Conservation (phyloP, 73 alveolate genomes). For the Paramecium primaurelia region DNA sequence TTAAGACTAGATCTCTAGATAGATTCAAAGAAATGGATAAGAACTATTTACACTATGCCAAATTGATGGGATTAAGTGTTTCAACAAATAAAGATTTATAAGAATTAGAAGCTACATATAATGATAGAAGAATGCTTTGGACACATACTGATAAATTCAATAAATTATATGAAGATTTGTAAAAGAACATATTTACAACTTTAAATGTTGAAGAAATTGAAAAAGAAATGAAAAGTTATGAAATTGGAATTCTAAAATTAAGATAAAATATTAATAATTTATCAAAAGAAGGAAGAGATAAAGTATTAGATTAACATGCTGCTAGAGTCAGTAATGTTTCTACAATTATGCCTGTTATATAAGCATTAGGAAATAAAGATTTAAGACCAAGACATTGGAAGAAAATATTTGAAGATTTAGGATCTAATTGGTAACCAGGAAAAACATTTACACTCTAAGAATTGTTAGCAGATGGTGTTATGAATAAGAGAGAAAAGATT, state of each 20-base stretch:
- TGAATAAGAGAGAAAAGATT: conserved; percentile 85
- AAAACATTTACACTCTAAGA: conserved; percentile 74
- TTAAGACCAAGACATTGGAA: conserved; percentile 81
- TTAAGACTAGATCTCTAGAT: conserved; percentile 35
- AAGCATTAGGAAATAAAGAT: conserved; percentile 82
- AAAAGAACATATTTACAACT: conserved; percentile 38
- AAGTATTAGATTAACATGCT: conserved; percentile 49
- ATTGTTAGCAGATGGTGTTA: conserved; percentile 76
- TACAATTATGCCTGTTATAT: conserved; percentile 60
- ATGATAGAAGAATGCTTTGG: conserved; percentile 58
- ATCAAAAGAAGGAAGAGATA: conserved; percentile 59
- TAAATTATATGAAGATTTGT: conserved; percentile 25
- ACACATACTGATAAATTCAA: conserved; percentile 56
- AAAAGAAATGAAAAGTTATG: conserved; percentile 62
- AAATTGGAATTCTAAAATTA: conserved; percentile 38
- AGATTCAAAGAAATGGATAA: conserved; percentile 43
- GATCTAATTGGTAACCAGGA: conserved; percentile 69
- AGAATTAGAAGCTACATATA: conserved; percentile 55
- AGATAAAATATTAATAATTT: conserved; percentile 55
- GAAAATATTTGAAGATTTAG: conserved; percentile 72
- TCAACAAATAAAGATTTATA: conserved; percentile 45
- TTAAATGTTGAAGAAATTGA: conserved; percentile 59
- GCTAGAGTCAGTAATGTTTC: conserved; percentile 61
- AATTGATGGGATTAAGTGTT: conserved; percentile 46
- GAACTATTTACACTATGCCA: conserved; percentile 33